Base-by-base conservation (phyloP, 2,329 filamentous ascomycete genomes). In the Colletotrichum somersetense region DNA sequence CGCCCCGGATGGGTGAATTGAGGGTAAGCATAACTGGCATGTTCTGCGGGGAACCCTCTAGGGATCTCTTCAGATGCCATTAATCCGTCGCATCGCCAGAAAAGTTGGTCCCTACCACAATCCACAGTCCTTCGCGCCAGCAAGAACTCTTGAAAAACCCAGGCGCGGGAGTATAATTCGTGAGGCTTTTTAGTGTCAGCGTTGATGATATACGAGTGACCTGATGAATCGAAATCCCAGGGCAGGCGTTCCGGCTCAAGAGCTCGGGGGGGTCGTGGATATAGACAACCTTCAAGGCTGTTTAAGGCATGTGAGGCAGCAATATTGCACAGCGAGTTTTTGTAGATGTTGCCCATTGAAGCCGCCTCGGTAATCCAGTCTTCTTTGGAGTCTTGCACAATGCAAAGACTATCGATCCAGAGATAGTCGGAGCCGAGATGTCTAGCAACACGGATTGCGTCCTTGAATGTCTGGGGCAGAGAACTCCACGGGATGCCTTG, bases 181-280 rank as follows among this genome's bases (percentile, higher is more conserved):
- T 44, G 6, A 44, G 42, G 16, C 6, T 20, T 1, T 0, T 3
- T 3, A 6, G 18, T 2, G 18, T 0, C 18, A 4, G 18, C 2
- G 18, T 46, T 10, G 1, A 46, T 10, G 18, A n/a, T 16, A 44
- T 44, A 20, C 4, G 7, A 7, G 5, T 8, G 42, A 20, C 3
- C 14, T 18, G 40, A 18, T 18, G 14, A 42, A 10, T 16, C 8
- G 16, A 5, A 20, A 44, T 20, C 6, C 44, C 18, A n/a, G 44
- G 18, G 18, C 18, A 46, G 44, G 44, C 44, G 44, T n/a, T 46
- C 44, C 10, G 20, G 18, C 44, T 1, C 18, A 3, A 46, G 18
- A 46, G 3, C 7, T 10, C 44, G 18, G 18, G 8, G 6, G 20
- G 10, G 10, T 10, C 44, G 44, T n/a, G 44, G 18, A n/a, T 46